phyloP scores from a whole-genome alignment of 495 filamentous ascomycete genomes.

The Letharia columbiana region DNA sequence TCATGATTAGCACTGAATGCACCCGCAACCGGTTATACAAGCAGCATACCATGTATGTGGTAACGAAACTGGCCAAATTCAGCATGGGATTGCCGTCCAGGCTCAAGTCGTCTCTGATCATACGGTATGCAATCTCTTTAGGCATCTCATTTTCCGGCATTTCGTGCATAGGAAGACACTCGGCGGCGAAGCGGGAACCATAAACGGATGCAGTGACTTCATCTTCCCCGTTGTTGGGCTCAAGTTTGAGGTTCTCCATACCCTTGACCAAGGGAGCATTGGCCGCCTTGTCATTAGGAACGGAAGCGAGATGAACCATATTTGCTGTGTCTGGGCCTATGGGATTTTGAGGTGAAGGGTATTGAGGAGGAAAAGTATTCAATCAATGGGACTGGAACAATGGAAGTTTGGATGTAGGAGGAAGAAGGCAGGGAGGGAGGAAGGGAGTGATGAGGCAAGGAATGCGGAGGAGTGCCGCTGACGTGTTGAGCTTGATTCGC shows the following conservation, averaged over 20 bases:
- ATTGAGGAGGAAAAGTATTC: not conserved
- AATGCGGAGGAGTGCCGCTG: not conserved
- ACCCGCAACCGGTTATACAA: not conserved
- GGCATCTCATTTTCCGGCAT: slow-evolving; percentile 92
- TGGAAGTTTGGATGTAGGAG: not conserved
- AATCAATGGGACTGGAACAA: not conserved
- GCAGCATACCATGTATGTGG: slow-evolving; percentile 67
- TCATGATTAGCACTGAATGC: not conserved
- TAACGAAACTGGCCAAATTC: slow-evolving; percentile 70
- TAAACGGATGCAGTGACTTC: slow-evolving; percentile 71
- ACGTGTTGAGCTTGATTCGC: not conserved
- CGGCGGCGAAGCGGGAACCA: slow-evolving; percentile 67
- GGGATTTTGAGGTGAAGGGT: not conserved
- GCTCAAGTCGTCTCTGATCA: slow-evolving; percentile 91
- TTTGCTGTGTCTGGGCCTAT: slow-evolving; percentile 27
- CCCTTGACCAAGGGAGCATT: slow-evolving; percentile 29
- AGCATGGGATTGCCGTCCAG: slow-evolving; percentile 84
- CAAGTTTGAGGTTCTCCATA: slow-evolving; percentile 41
- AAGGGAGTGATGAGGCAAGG: not conserved
- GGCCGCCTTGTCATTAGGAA: slow-evolving; percentile 45
- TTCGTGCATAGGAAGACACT: slow-evolving; percentile 68
- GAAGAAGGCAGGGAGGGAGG: not conserved
- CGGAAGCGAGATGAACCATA: slow-evolving; percentile 60
- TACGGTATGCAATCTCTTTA: slow-evolving; percentile 78
- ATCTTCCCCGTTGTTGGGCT: slow-evolving; percentile 47